These are phyloP conservation scores for Termitomyces sp. DNA, from an alignment of 768 basidiomycete species.

Conservation along the genomic window DNA sequence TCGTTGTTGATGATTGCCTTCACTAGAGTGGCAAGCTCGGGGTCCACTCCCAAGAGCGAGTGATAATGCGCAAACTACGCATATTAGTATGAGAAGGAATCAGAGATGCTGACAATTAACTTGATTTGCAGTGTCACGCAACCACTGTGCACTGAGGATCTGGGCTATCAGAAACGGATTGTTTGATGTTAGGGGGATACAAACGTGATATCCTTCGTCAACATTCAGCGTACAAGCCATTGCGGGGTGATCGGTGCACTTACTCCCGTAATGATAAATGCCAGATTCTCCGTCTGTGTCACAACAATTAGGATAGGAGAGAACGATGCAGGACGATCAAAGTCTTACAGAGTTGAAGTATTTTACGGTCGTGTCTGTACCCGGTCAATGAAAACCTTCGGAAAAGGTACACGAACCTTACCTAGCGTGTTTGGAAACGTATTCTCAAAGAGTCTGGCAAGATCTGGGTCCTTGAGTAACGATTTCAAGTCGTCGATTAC, in stretches of 20 bases:
- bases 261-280: slow-evolving; percentile 80
- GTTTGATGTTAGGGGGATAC: slow-evolving; percentile 20
- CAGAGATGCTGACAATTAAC: slow-evolving; percentile 28
- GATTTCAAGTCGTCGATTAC: slow-evolving; percentile 73
- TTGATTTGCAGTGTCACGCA: slow-evolving; percentile 80
- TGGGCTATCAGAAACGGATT: neutral
- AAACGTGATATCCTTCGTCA: slow-evolving; percentile 66
- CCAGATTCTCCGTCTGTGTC: slow-evolving; percentile 60
- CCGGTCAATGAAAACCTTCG: neutral
- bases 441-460: slow-evolving; percentile 79
- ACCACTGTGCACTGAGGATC: slow-evolving; percentile 67
- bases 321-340: neutral
- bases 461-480: slow-evolving; percentile 70
- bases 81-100: slow-evolving; percentile 4
- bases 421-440: slow-evolving; percentile 82
- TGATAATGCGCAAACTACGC: slow-evolving; percentile 69
- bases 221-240: slow-evolving; percentile 1
- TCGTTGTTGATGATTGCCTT: slow-evolving; percentile 85
- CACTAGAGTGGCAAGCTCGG: slow-evolving; percentile 47
- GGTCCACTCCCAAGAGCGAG: slow-evolving; percentile 53
- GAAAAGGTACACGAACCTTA: slow-evolving; percentile 23
- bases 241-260: slow-evolving; percentile 18
- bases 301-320: neutral
- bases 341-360: slow-evolving; percentile 60
- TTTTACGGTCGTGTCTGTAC: slow-evolving; percentile 71